A percentile compares a stretch with the other conserved stretches of the same genome.
Evolutionary conservation across 2,329 filamentous ascomycete species (phyloP).

Genomic region (Colletotrichum spinosum): DNA sequence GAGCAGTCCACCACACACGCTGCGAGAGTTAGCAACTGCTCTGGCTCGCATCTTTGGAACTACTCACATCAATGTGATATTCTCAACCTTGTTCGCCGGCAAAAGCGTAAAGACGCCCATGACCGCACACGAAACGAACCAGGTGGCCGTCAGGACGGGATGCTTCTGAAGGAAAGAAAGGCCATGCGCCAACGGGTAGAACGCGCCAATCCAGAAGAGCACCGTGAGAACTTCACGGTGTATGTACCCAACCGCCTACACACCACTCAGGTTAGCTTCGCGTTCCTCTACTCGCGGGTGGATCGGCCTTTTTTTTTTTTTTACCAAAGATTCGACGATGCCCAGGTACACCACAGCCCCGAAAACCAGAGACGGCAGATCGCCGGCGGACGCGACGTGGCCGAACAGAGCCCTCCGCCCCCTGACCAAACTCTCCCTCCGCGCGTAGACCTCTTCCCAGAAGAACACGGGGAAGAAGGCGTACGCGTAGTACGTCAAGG

Average conservation of each 20-base stretch:
- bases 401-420: conserved; percentile 77
- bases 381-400: conserved; percentile 71
- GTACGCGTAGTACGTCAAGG: conserved; percentile 89
- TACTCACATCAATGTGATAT: conserved; percentile 77
- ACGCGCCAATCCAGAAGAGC: conserved; percentile 79
- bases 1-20: conserved; percentile 78
- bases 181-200: conserved; percentile 85
- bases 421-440: conserved; percentile 74
- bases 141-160: conserved; percentile 71
- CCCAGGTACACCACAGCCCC: conserved; percentile 77
- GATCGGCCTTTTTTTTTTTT: conserved; percentile 40
- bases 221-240: conserved; percentile 87
- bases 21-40: conserved; percentile 49
- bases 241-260: conserved; percentile 89
- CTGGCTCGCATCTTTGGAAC: neutral
- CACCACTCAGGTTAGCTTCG: conserved; percentile 32
- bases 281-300: neutral
- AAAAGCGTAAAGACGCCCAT: conserved; percentile 95
- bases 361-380: conserved; percentile 68
- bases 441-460: conserved; percentile 94
- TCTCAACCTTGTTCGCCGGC: conserved; percentile 87
- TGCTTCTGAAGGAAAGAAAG: conserved; percentile 77
- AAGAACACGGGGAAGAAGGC: conserved; percentile 93
- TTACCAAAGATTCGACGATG: conserved; percentile 82
- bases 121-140: conserved; percentile 79